Conservation (phyloP, 176 grass and related monocot species). For the Thinopyrum elongatum region DNA sequence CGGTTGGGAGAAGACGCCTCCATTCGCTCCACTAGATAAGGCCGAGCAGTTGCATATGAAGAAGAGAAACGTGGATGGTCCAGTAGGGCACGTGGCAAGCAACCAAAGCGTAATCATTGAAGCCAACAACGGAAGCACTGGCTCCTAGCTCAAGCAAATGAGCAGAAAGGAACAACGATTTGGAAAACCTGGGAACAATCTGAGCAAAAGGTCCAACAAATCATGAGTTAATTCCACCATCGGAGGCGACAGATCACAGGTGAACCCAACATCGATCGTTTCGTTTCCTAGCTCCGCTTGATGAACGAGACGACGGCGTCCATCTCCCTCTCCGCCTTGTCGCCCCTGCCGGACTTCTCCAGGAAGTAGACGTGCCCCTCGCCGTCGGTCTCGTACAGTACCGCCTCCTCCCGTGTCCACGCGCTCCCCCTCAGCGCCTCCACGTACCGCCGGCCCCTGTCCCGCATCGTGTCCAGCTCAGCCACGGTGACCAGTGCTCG, state of each 20-base stretch:
- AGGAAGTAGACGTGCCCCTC: slow-evolving; percentile 46
- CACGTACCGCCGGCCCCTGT: slow-evolving; percentile 39
- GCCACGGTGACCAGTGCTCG: slow-evolving; percentile 45
- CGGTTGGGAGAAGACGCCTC: no score
- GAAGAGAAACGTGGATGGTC: no score
- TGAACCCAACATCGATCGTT: no score
- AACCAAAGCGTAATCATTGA: no score
- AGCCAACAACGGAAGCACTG: no score
- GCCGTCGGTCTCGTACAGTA: background rate
- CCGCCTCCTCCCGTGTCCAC: slow-evolving; percentile 50
- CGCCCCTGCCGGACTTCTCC: background rate
- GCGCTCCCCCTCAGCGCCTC: slow-evolving; percentile 45
- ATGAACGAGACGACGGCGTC: no score
- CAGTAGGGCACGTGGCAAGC: no score
- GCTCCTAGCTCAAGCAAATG: no score
- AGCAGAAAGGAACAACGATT: background rate
- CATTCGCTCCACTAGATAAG: no score
- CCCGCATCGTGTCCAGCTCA: slow-evolving; percentile 41
- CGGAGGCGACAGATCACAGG: background rate
- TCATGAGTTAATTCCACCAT: background rate
- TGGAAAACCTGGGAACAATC: background rate
- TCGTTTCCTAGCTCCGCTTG: no score
- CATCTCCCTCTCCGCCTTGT: no score
- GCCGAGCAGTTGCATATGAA: no score
- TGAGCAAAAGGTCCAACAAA: background rate